Percentiles rank a stretch among this genome's conserved stretches.
Conservation (phyloP, 2,329 filamentous ascomycete genomes). For the Colletotrichum filicis region DNA sequence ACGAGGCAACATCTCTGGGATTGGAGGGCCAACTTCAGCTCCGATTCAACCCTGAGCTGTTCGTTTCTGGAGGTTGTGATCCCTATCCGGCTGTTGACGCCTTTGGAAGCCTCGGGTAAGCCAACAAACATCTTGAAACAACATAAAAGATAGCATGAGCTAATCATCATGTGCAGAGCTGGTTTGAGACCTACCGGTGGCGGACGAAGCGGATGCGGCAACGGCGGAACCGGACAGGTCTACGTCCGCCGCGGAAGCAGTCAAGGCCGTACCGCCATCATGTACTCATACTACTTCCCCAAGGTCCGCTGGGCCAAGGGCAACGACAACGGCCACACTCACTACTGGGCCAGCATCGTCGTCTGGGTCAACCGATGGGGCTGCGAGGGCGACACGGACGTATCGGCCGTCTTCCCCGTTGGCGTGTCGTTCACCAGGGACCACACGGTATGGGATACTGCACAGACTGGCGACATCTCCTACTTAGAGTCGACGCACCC, state of each 20-base stretch:
- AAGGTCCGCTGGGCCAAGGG: slow-evolving; percentile 4
- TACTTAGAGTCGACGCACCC: neutral
- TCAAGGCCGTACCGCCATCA: neutral
- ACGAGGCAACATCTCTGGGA: neutral
- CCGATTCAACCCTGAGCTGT: neutral
- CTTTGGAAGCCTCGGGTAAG: neutral
- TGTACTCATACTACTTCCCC: slow-evolving; percentile 13
- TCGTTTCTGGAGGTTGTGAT: neutral
- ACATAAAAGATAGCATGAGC: neutral
- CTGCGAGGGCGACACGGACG: neutral
- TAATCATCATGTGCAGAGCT: neutral
- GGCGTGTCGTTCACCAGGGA: neutral
- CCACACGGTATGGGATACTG: neutral
- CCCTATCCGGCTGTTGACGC: neutral
- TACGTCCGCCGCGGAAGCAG: slow-evolving; percentile 1
- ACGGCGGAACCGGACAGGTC: neutral
- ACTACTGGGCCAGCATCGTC: neutral
- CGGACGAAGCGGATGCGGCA: slow-evolving; percentile 3
- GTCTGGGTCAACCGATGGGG: neutral
- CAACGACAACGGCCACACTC: neutral
- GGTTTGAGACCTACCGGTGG: neutral
- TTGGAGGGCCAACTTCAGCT: neutral
- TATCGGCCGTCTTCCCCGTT: neutral
- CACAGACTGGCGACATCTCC: neutral
- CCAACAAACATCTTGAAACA: neutral